phyloP scores from a whole-genome alignment of 306 rosid genomes.

The Lithocarpus polystachyus region DNA sequence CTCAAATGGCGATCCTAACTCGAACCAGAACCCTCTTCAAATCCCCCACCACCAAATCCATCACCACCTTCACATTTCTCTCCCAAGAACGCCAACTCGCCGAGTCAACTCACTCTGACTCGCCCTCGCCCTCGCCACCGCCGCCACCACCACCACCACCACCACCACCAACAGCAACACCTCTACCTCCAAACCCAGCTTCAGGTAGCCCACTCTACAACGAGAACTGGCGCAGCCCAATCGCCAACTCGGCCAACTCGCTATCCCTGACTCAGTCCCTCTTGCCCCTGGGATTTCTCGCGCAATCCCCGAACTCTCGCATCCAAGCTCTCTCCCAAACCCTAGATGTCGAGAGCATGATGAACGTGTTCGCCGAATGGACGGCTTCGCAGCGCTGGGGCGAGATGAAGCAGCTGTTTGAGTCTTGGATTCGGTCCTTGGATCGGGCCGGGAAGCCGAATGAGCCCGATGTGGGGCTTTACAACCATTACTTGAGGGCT shows the following conservation, averaged over 20 bases:
- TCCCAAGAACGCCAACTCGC: slow-evolving; percentile 68
- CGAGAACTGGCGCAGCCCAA: slow-evolving; percentile 74
- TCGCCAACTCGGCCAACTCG: neutral
- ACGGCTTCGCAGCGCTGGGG: slow-evolving; percentile 66
- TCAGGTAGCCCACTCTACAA: slow-evolving; percentile 75
- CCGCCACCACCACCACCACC: neutral
- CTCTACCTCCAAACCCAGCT: slow-evolving; percentile 90
- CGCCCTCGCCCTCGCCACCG: neutral
- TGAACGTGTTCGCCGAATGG: slow-evolving; percentile 56
- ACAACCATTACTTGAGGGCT: slow-evolving; percentile 72
- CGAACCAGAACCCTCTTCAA: slow-evolving; percentile 49
- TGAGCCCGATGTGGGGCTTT: slow-evolving; percentile 61
- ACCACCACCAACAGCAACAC: slow-evolving; percentile 8
- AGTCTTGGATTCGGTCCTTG: slow-evolving; percentile 65
- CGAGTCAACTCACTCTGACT: slow-evolving; percentile 24
- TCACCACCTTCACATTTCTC: slow-evolving; percentile 59
- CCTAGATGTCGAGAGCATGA: slow-evolving; percentile 39
- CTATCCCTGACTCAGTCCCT: slow-evolving; percentile 21
- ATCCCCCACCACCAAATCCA: slow-evolving; percentile 35
- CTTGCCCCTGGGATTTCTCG: slow-evolving; percentile 31
- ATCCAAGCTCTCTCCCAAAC: slow-evolving; percentile 33
- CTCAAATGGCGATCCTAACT: slow-evolving; percentile 63
- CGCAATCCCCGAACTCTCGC: slow-evolving; percentile 28
- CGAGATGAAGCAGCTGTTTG: slow-evolving; percentile 62
- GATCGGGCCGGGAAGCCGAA: slow-evolving; percentile 77